Conservation (phyloP, 1,284 basidiomycete genomes). For the Exobasidium cylindrosporum region DNA sequence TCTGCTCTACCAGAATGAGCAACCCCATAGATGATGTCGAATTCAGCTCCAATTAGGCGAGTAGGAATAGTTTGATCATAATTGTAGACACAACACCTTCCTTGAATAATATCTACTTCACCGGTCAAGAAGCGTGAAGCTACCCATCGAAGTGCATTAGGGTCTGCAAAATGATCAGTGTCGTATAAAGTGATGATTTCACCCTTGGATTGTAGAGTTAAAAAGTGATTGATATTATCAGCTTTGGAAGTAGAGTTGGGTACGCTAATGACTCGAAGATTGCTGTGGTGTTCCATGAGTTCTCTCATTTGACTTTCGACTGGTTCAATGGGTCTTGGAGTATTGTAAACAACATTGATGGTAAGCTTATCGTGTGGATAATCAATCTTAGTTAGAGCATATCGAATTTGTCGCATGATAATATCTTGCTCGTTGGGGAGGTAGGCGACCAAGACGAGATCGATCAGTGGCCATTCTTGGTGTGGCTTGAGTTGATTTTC, state of each 20-base stretch:
- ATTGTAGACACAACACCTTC: constrained; percentile 47
- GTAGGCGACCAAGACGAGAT: constrained; percentile 45
- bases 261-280: constrained; percentile 40
- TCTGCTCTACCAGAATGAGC: constrained; percentile 44
- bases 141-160: constrained; percentile 39
- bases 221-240: constrained; percentile 47
- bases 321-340: constrained; percentile 39
- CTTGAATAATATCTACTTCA: constrained; percentile 50
- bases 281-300: constrained; percentile 27
- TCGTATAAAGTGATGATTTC: constrained; percentile 47
- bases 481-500: background rate
- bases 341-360: constrained; percentile 50
- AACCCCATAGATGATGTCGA: constrained; percentile 47
- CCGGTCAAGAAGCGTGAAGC: constrained; percentile 37
- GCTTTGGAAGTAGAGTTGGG: constrained; percentile 42
- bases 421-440: constrained; percentile 48
- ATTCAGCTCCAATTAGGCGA: constrained; percentile 38
- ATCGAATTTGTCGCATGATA: constrained; percentile 43
- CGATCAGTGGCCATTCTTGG: constrained; percentile 37
- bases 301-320: constrained; percentile 33
- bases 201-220: constrained; percentile 35
- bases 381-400: constrained; percentile 41
- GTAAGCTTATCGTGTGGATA: constrained; percentile 36
- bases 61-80: constrained; percentile 38
- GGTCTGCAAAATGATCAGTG: constrained; percentile 45